Evolutionary conservation across 305 asterid genomes (phyloP).

Genomic region (Rubia tinctorum): DNA sequence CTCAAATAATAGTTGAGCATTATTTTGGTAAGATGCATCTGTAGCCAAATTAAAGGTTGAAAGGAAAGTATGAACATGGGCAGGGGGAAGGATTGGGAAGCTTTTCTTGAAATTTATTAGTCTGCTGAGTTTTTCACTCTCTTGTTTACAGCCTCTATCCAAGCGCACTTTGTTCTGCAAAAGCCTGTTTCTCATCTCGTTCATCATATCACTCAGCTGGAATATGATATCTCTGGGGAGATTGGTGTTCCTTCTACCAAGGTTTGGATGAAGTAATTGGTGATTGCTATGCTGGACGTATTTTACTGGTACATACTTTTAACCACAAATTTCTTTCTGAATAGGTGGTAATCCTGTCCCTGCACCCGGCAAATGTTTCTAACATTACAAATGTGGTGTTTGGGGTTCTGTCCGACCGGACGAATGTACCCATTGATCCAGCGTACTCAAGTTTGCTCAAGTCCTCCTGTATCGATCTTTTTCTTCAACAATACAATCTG

Average conservation of each 20-base stretch:
- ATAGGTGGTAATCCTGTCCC: slow-evolving; percentile 74
- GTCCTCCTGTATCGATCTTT: slow-evolving; percentile 60
- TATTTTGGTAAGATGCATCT: not conserved
- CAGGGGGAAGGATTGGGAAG: not conserved
- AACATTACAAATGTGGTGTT: slow-evolving; percentile 77
- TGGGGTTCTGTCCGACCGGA: slow-evolving; percentile 70
- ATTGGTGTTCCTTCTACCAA: slow-evolving; percentile 69
- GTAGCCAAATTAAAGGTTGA: not conserved
- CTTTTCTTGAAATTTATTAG: not conserved
- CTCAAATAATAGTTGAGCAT: not conserved
- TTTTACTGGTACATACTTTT: not conserved
- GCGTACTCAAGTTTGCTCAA: slow-evolving; percentile 55
- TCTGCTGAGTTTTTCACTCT: slow-evolving; percentile 13
- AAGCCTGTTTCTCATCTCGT: slow-evolving; percentile 69
- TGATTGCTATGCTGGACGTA: not conserved
- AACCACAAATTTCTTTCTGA: slow-evolving; percentile 12
- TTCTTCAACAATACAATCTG: slow-evolving; percentile 61
- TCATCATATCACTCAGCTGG: slow-evolving; percentile 69
- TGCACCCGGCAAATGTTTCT: slow-evolving; percentile 55
- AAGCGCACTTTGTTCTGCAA: slow-evolving; percentile 69
- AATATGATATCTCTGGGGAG: slow-evolving; percentile 70
- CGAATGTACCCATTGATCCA: slow-evolving; percentile 42
- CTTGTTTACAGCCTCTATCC: slow-evolving; percentile 72
- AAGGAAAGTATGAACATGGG: not conserved
- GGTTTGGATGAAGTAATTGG: slow-evolving; percentile 40